Base-by-base conservation (phyloP, 257 asterid species). In the Solanum ossicruentum region DNA sequence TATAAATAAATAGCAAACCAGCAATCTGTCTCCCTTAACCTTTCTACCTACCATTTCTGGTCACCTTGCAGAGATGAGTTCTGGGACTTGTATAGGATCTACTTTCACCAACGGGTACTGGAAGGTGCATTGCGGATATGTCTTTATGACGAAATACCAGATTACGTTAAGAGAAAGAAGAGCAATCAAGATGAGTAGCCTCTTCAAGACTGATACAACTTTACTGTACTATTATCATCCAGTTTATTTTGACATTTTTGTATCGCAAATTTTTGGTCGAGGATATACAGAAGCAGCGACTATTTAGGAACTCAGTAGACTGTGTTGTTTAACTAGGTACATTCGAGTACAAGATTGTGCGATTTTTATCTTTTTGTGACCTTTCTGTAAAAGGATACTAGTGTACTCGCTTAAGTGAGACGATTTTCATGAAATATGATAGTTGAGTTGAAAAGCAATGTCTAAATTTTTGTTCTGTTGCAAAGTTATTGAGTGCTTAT, bases 31-130 rank as follows among this genome's bases (percentile, higher is more conserved):
- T 21, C 52, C 57, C 47, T 41, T 63, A 69, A 47, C 5, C 43
- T 63, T 47, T 61, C 23, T 41, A 61, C 41, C 12, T 77, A 51
- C 65, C 60, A 43, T 81, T 21, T 43, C 49, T 49, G 26, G 18
- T 26, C 66, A 20, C 82, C 75, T 84, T 86, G 75, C 97, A 96
- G 99, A 83, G 97, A 96, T 51, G 99, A 95, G 92, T 93, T 96
- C 84, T 96, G 99, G 99, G 97, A 93, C 83, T 85, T 96, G 89
- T 93, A 95, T 67, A 89, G 82, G 89, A 91, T 88, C 91, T 92
- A 87, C 83, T 91, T 96, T 83, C 97, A 96, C 85, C 90, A 90
- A 79, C 92, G 88, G 43, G 83, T 95, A 84, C 90, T 96, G 47
- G 92, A 91, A 84, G 97, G 98, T 86, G 82, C 88, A 9, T 80